A percentile compares a stretch with the other conserved stretches of the same genome.
Evolutionary conservation across 1,139 yeast species (phyloP).

Genomic region (Zygoascus hellenicus): DNA sequence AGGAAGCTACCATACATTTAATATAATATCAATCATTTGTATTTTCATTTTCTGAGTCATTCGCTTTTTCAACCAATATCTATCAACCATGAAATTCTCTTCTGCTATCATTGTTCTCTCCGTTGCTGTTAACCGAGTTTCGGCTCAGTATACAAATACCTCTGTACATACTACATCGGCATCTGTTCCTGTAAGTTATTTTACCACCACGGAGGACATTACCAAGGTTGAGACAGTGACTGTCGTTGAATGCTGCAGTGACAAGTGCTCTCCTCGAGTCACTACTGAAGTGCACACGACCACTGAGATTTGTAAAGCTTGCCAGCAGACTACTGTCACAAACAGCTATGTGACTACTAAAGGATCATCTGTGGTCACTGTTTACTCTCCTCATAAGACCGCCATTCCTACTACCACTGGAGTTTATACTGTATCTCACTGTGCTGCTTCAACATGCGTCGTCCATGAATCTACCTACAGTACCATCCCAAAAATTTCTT

Average conservation of each 20-base stretch:
- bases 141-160: neutral
- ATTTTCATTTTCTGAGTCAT: no score
- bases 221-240: constrained; percentile 23
- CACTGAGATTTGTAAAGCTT: constrained; percentile 18
- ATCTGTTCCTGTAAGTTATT: constrained; percentile 17
- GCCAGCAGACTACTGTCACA: constrained; percentile 14
- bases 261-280: constrained; percentile 24
- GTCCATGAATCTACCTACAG: constrained; percentile 4
- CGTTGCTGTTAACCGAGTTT: constrained; percentile 1
- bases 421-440: constrained; percentile 8
- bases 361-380: constrained; percentile 17
- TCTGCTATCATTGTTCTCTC: constrained; percentile 1
- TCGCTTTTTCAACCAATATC: neutral
- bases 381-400: constrained; percentile 20
- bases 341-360: constrained; percentile 19
- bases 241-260: constrained; percentile 26
- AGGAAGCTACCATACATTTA: no score
- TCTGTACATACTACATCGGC: constrained; percentile 11
- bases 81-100: constrained; percentile 6
- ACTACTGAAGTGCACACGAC: constrained; percentile 21
- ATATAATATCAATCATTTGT: no score
- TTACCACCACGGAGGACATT: constrained; percentile 8
- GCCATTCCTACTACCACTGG: constrained; percentile 11
- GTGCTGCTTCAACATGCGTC: constrained; percentile 5
- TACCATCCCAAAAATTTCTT: constrained; percentile 9